A percentile compares a stretch with the other conserved stretches of the same genome.
Conservation (phyloP, 768 basidiomycete genomes). For the Cystobasidiopsis lactophilus region DNA sequence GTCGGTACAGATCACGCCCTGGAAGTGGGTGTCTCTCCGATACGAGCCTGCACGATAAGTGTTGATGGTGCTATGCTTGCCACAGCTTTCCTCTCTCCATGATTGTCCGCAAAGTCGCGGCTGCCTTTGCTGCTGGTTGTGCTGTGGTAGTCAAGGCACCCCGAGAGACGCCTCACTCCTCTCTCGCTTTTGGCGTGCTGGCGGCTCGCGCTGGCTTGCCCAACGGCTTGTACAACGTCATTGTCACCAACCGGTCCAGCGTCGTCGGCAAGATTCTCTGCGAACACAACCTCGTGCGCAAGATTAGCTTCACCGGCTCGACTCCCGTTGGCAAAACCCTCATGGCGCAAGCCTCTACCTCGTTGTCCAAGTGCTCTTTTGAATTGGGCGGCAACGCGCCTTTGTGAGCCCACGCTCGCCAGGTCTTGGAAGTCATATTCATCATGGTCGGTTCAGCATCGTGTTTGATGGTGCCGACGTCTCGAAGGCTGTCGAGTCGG, state of each 20-base stretch:
- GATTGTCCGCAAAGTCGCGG: constrained; percentile 63
- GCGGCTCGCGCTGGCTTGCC: constrained; percentile 72
- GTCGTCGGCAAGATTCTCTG: constrained; percentile 91
- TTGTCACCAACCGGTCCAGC: constrained; percentile 60
- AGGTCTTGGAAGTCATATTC: too few relatives aligned
- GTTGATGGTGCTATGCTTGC: too few relatives aligned
- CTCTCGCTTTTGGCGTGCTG: constrained; percentile 79
- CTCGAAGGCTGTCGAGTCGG: constrained; percentile 69
- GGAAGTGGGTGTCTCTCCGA: constrained; percentile 26
- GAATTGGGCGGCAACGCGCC: constrained; percentile 90
- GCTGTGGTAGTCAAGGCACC: constrained; percentile 76
- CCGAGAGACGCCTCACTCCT: constrained; percentile 81
- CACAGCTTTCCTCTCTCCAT: constrained; percentile 11
- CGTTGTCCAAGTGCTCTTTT: constrained; percentile 25
- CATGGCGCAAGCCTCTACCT: constrained; percentile 22
- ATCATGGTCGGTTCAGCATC: too few relatives aligned
- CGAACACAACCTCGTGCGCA: constrained; percentile 61
- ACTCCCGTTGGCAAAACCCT: constrained; percentile 26
- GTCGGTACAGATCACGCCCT: constrained; percentile 34
- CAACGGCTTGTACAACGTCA: constrained; percentile 79
- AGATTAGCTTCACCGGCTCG: constrained; percentile 32
- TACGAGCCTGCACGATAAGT: too few relatives aligned
- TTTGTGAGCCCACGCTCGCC: too few relatives aligned
- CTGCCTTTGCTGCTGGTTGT: constrained; percentile 87
- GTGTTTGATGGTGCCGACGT: constrained; percentile 89